A percentile compares a stretch with the other conserved stretches of the same genome.
These are phyloP conservation scores for Diaporthe amygdali DNA, from an alignment of 2,329 filamentous ascomycete genomes.

Conservation along the genomic window DNA sequence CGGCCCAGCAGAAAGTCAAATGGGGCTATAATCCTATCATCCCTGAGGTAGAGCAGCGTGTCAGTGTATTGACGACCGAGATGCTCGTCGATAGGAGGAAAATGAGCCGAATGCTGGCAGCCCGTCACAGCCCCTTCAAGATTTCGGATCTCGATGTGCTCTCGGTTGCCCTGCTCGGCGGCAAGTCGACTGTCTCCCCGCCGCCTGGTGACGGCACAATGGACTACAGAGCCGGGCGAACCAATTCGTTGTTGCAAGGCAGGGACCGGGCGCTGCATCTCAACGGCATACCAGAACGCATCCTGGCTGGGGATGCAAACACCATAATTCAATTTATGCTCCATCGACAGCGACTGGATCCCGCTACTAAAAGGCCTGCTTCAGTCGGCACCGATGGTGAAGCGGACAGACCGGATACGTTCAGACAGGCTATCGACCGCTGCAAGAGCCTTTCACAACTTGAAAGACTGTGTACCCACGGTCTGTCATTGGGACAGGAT, in stretches of 20 bases:
- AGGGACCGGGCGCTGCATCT: constrained; percentile 18
- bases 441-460: constrained; percentile 28
- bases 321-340: constrained; percentile 34
- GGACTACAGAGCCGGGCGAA: neutral
- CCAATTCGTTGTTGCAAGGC: neutral
- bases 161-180: constrained; percentile 17
- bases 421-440: constrained; percentile 18
- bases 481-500: neutral
- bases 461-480: constrained; percentile 31
- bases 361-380: neutral
- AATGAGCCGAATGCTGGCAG: constrained; percentile 12
- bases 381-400: neutral
- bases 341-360: constrained; percentile 28
- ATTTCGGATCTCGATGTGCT: constrained; percentile 17
- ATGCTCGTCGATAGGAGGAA: constrained; percentile 8
- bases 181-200: neutral
- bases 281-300: constrained; percentile 35
- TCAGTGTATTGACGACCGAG: constrained; percentile 37
- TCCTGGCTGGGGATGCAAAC: constrained; percentile 23
- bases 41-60: constrained; percentile 31
- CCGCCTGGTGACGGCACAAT: neutral
- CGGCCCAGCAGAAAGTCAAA: constrained; percentile 34
- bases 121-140: neutral
- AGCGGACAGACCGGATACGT: neutral
- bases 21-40: constrained; percentile 33